Evolutionary conservation across 1,284 basidiomycete genomes (phyloP).

Genomic region (Ustilago xerochloae): DNA sequence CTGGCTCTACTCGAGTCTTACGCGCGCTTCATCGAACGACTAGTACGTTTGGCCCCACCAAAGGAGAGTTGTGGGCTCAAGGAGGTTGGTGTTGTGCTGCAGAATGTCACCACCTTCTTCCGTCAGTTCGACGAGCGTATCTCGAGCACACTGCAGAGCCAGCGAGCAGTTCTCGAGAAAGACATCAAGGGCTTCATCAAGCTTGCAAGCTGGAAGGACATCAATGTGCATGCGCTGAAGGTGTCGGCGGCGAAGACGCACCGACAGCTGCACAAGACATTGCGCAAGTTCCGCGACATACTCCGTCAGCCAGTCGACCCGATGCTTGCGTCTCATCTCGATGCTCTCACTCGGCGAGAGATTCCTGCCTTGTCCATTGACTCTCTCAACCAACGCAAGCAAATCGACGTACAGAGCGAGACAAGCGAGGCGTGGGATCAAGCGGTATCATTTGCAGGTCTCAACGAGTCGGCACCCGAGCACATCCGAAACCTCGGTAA

Average conservation of each 20-base stretch:
- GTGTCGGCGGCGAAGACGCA: constrained; percentile 92
- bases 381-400: constrained; percentile 8
- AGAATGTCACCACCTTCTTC: constrained; percentile 78
- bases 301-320: constrained; percentile 78
- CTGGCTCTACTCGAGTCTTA: constrained; percentile 80
- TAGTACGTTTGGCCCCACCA: constrained; percentile 38
- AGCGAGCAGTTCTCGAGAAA: constrained; percentile 79
- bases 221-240: constrained; percentile 93
- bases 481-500: constrained; percentile 49
- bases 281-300: constrained; percentile 91
- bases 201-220: constrained; percentile 96
- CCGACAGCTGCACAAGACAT: constrained; percentile 87
- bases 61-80: constrained; percentile 42
- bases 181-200: constrained; percentile 88
- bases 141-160: constrained; percentile 72
- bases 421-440: constrained; percentile 24
- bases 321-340: constrained; percentile 53
- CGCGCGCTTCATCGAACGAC: constrained; percentile 65
- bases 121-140: constrained; percentile 75
- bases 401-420: constrained; percentile 5
- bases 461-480: constrained; percentile 26
- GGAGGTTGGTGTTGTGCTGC: constrained; percentile 73
- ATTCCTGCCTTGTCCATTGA: constrained; percentile 37
- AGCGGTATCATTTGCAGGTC: constrained; percentile 14
- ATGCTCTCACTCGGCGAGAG: constrained; percentile 39